These are phyloP conservation scores for Pythium apleroticum DNA, from an alignment of 352 stramenopile genomes.

Conservation along the genomic window DNA sequence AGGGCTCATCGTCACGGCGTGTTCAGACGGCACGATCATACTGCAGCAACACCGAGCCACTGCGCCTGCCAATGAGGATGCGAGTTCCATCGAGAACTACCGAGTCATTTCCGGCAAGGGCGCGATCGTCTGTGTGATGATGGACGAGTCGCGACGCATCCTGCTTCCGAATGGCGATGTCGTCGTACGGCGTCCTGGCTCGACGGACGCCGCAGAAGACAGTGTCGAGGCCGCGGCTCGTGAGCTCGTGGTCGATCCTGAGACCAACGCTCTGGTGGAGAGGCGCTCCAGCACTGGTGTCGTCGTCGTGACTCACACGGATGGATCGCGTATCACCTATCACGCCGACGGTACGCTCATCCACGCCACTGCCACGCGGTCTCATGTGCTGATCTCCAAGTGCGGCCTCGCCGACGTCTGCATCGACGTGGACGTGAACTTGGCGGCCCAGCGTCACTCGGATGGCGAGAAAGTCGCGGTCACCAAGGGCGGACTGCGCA, in stretches of 20 bases:
- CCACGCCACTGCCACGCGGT: constrained; percentile 39
- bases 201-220: not conserved
- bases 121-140: constrained; percentile 48
- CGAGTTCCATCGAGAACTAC: constrained; percentile 30
- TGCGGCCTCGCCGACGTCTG: constrained; percentile 55
- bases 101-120: constrained; percentile 63
- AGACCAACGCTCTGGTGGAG: constrained; percentile 70
- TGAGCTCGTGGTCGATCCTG: constrained; percentile 53
- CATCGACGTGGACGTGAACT: constrained; percentile 70
- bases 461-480: constrained; percentile 58
- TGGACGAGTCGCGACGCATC: constrained; percentile 35
- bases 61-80: constrained; percentile 9
- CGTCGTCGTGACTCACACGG: constrained; percentile 62
- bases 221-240: not conserved
- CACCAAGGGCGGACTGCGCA: constrained; percentile 67
- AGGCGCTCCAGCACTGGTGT: constrained; percentile 37
- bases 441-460: constrained; percentile 55
- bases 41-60: constrained; percentile 28
- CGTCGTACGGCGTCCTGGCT: not conserved
- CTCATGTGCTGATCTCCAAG: constrained; percentile 61
- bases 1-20: constrained; percentile 50
- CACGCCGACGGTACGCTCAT: constrained; percentile 71
- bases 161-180: constrained; percentile 56
- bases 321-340: constrained; percentile 57
- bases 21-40: constrained; percentile 60